phyloP scores from a whole-genome alignment of 208 protist genomes.

The Trypanosomatidae sp. region DNA sequence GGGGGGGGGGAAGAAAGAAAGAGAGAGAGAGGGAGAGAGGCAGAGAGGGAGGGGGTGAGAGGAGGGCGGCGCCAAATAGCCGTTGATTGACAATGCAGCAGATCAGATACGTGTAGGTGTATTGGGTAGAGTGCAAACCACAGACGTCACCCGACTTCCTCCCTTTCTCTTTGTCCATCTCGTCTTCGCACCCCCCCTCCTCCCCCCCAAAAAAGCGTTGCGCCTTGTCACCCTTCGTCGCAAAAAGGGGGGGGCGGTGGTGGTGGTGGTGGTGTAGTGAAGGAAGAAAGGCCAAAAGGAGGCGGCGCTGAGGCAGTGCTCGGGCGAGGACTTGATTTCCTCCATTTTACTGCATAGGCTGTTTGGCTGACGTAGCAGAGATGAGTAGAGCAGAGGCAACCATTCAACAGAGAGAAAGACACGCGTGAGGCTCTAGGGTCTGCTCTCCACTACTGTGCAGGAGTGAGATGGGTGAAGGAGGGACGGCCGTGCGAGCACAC shows the following conservation, averaged over 20 bases:
- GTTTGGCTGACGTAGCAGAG: neutral
- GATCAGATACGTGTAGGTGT: neutral
- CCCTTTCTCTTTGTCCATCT: neutral
- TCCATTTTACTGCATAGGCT: neutral
- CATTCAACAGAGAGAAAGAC: neutral
- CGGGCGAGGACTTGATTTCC: neutral
- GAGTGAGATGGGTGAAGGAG: conserved; percentile 40
- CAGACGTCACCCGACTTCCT: neutral
- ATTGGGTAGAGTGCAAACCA: neutral
- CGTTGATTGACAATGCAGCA: neutral
- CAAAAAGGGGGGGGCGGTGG: neutral
- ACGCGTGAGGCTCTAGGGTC: neutral
- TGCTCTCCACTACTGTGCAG: neutral
- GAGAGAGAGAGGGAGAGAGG: neutral
- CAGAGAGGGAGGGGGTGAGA: neutral
- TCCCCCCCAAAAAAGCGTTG: neutral
- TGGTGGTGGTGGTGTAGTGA: neutral
- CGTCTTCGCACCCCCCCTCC: neutral
- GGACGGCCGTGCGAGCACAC: conserved; percentile 77
- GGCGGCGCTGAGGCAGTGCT: neutral
- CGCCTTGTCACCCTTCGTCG: neutral
- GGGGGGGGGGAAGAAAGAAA: neutral
- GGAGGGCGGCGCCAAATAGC: neutral
- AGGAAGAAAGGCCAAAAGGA: neutral
- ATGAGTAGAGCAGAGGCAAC: neutral